phyloP scores from a whole-genome alignment of 2,329 filamentous ascomycete genomes.

The Fusarium sp. region DNA sequence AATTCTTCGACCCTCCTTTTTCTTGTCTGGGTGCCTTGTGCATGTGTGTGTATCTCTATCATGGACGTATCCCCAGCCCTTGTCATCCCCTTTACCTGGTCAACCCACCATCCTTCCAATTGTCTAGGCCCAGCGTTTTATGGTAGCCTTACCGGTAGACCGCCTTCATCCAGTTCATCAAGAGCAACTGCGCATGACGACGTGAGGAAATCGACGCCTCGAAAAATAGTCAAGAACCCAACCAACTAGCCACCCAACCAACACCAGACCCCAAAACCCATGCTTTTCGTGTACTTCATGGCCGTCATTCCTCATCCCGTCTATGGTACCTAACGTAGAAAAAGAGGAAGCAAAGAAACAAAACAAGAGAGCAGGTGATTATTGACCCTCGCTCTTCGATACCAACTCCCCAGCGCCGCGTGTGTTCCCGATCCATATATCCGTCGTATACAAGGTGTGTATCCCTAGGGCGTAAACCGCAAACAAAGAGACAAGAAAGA shows the following conservation, averaged over 20 bases:
- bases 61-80: background rate
- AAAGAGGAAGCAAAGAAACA: background rate
- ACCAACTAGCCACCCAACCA: background rate
- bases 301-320: slow-evolving; percentile 20
- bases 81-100: background rate
- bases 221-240: background rate
- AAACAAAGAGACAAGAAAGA: background rate
- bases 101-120: background rate
- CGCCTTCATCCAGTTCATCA: background rate
- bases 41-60: slow-evolving; percentile 15
- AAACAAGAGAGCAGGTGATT: background rate
- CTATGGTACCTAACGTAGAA: slow-evolving; percentile 12
- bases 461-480: slow-evolving; percentile 7
- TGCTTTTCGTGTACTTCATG: slow-evolving; percentile 38
- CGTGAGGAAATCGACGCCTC: background rate
- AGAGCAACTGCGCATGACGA: background rate
- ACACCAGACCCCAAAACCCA: slow-evolving; percentile 30
- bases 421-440: slow-evolving; percentile 25
- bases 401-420: slow-evolving; percentile 29
- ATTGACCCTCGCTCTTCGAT: slow-evolving; percentile 6
- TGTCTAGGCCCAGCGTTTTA: background rate
- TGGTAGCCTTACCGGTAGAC: background rate
- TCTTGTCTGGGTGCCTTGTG: slow-evolving; percentile 4
- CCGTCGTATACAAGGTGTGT: slow-evolving; percentile 33
- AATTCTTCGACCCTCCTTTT: background rate